Conservation (phyloP, 495 filamentous ascomycete species). For the Penicillium angulare region DNA sequence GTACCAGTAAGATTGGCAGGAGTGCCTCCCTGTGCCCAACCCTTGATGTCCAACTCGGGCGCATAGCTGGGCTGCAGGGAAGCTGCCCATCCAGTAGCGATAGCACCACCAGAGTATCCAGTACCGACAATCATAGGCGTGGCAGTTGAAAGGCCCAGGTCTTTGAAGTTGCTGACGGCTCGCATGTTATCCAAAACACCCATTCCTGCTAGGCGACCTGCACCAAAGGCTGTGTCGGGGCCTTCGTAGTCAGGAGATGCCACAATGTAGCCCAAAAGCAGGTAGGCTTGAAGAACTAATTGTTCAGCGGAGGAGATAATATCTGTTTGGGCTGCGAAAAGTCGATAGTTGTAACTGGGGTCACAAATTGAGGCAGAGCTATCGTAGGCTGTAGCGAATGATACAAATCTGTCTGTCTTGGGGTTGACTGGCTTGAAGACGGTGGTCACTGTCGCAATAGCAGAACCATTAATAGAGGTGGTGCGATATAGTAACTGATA, state of each 20-base stretch:
- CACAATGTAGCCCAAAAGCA: constrained; percentile 30
- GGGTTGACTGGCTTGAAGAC: constrained; percentile 30
- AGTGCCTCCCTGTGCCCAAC: constrained; percentile 50
- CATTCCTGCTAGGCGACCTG: constrained; percentile 33
- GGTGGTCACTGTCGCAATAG: constrained; percentile 35
- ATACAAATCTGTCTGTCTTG: constrained; percentile 32
- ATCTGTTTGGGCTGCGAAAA: constrained; percentile 22
- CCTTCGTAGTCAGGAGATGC: constrained; percentile 36
- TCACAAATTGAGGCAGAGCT: constrained; percentile 29
- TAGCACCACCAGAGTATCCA: constrained; percentile 57
- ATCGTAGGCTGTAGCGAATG: constrained; percentile 36
- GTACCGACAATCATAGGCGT: constrained; percentile 29
- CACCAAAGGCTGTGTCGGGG: constrained; percentile 29
- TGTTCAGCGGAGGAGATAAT: constrained; percentile 29
- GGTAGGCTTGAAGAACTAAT: constrained; percentile 27
- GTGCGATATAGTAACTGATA: constrained; percentile 31
- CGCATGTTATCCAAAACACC: constrained; percentile 34
- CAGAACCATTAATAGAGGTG: constrained; percentile 31
- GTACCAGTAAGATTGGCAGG: constrained; percentile 34
- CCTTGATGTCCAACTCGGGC: constrained; percentile 50
- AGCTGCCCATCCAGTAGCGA: constrained; percentile 53
- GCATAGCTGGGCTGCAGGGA: constrained; percentile 53
- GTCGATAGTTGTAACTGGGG: constrained; percentile 34
- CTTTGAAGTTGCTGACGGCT: constrained; percentile 27
- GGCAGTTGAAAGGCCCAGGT: constrained; percentile 17